A percentile compares a stretch with the other conserved stretches of the same genome.
phyloP scores from a whole-genome alignment of 768 basidiomycete species.

The Serendipita sp. region DNA sequence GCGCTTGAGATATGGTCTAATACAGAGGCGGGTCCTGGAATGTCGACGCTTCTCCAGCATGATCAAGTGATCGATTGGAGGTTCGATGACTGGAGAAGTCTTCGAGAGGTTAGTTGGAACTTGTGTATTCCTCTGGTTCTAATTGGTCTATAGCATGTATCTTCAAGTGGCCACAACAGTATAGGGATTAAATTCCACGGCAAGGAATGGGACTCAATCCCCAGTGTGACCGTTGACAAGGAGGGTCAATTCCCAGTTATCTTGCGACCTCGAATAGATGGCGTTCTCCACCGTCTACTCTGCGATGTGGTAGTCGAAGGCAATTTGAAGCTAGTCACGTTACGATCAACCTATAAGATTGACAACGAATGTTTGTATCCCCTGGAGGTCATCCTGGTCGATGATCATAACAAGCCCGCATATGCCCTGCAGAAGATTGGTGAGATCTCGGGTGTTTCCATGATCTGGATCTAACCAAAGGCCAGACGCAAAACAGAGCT shows the following conservation, averaged over 20 bases:
- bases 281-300: conserved; percentile 59
- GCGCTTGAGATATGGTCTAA: conserved; percentile 77
- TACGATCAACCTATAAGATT: conserved; percentile 83
- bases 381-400: conserved; percentile 78
- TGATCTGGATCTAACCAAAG: not conserved
- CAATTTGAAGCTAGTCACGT: conserved; percentile 85
- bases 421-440: conserved; percentile 73
- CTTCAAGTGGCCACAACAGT: conserved; percentile 59
- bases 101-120: conserved; percentile 58
- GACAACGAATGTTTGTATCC: conserved; percentile 86
- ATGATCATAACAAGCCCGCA: conserved; percentile 66
- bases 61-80: conserved; percentile 81
- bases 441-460: conserved; percentile 15
- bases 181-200: conserved; percentile 74
- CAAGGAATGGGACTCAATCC: conserved; percentile 77
- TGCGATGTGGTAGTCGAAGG: conserved; percentile 82
- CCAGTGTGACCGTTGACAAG: conserved; percentile 76
- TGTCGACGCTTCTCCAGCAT: conserved; percentile 42
- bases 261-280: conserved; percentile 58
- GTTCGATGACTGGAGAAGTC: conserved; percentile 89
- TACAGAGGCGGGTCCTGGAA: conserved; percentile 23
- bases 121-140: not conserved
- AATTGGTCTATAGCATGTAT: conserved; percentile 32
- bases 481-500: conserved; percentile 68
- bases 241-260: conserved; percentile 85